phyloP scores from a whole-genome alignment of 2,329 filamentous ascomycete genomes.

The Venturia pyrina region DNA sequence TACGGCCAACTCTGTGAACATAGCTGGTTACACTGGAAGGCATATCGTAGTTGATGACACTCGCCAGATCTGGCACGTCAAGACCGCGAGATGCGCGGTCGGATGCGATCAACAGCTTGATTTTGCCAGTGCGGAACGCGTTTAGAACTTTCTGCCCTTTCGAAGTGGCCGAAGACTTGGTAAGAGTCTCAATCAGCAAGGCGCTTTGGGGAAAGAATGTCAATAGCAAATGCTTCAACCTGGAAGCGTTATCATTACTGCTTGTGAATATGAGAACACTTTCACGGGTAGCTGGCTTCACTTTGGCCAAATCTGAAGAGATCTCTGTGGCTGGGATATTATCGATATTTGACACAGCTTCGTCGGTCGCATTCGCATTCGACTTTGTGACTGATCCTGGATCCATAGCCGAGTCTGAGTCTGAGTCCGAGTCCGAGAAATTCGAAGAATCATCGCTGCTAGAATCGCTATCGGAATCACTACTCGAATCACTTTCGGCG shows the following conservation, averaged over 20 bases:
- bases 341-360: not conserved
- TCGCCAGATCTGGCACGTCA: slow-evolving; percentile 66
- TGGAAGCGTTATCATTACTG: slow-evolving; percentile 78
- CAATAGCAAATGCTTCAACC: slow-evolving; percentile 68
- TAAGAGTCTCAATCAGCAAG: slow-evolving; percentile 56
- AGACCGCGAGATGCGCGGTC: slow-evolving; percentile 90
- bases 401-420: not conserved
- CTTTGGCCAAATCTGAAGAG: not conserved
- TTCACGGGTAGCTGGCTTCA: not conserved
- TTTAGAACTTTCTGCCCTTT: slow-evolving; percentile 57
- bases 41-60: slow-evolving; percentile 91
- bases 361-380: not conserved
- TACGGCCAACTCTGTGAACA: slow-evolving; percentile 84
- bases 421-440: not conserved
- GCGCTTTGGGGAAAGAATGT: slow-evolving; percentile 53
- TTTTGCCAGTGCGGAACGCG: slow-evolving; percentile 50
- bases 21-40: slow-evolving; percentile 73
- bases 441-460: slow-evolving; percentile 8
- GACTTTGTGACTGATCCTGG: not conserved
- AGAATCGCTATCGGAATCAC: slow-evolving; percentile 13
- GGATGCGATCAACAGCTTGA: slow-evolving; percentile 75
- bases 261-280: slow-evolving; percentile 74
- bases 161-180: slow-evolving; percentile 66
- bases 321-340: not conserved
- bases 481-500: slow-evolving; percentile 20